These are phyloP conservation scores for Suillus luteus DNA, from an alignment of 768 basidiomycete genomes.

Conservation along the genomic window DNA sequence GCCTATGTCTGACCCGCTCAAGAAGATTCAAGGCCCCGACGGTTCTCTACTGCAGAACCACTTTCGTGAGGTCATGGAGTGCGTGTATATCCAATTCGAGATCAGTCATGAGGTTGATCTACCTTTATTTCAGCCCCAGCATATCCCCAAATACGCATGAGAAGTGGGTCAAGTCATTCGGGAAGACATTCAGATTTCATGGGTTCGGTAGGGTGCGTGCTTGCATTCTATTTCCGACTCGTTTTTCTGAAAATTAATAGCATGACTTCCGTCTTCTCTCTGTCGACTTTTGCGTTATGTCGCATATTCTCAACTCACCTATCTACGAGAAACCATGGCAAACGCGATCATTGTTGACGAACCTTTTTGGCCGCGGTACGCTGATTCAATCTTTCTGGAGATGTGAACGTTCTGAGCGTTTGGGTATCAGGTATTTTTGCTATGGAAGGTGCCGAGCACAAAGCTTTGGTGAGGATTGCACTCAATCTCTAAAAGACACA, in stretches of 20 bases:
- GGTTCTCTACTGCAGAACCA: slow-evolving; percentile 45
- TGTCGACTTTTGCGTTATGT: slow-evolving; percentile 49
- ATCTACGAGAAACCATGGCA: slow-evolving; percentile 60
- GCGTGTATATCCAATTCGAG: slow-evolving; percentile 21
- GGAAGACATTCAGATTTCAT: slow-evolving; percentile 55
- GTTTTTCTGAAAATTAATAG: slow-evolving; percentile 27
- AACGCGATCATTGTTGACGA: slow-evolving; percentile 48
- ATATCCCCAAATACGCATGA: slow-evolving; percentile 42
- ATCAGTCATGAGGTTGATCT: neutral
- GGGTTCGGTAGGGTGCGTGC: slow-evolving; percentile 50
- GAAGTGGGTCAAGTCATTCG: slow-evolving; percentile 46
- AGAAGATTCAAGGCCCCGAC: slow-evolving; percentile 49
- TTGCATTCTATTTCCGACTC: neutral
- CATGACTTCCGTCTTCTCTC: slow-evolving; percentile 57
- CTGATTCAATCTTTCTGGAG: slow-evolving; percentile 4
- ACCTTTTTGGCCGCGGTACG: slow-evolving; percentile 51
- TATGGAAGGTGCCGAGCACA: slow-evolving; percentile 53
- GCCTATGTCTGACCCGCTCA: slow-evolving; percentile 51
- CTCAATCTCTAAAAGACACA: neutral
- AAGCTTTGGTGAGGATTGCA: slow-evolving; percentile 34
- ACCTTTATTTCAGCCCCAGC: slow-evolving; percentile 40
- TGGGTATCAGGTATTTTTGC: slow-evolving; percentile 46
- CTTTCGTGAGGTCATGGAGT: slow-evolving; percentile 50
- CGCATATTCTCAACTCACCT: slow-evolving; percentile 50
- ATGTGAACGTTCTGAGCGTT: neutral